Base-by-base conservation (phyloP, 495 filamentous ascomycete species). In the Annulohypoxylon maeteangense region DNA sequence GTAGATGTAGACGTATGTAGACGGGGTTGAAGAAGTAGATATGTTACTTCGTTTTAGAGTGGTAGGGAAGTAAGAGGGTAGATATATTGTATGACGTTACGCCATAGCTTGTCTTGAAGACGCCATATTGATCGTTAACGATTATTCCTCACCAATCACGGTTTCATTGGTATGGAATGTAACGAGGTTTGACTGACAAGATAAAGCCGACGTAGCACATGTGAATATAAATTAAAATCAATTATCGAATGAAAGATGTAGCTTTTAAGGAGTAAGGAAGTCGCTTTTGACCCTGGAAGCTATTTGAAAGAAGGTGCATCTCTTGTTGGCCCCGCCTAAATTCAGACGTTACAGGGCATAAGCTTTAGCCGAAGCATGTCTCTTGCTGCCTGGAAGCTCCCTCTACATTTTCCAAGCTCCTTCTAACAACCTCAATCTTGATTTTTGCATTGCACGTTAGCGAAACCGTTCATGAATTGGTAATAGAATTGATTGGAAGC, bases 391-490 rank as follows among this genome's bases (percentile, higher is more conserved):
- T 25, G 27, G 27, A 29, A 29, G 27, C 18, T 12, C n/a, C n/a
- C n/a, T n/a, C n/a, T n/a, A n/a, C n/a, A n/a, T n/a, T n/a, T n/a
- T n/a, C n/a, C n/a, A n/a, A 27, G 1, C 6, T 31, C 22, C 45
- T 51, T 51, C 22, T 44, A n/a, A 20, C 20, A 48, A 23, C 18
- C 25, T 48, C 22, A 23, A 48, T 51, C 12, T 7, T 8, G 4
- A 16, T 20, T 34, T 11, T 18, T 18, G 27, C 29, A 8, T 54
- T 34, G n/a, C 23, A 25, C 27, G 1, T 57, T 7, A 31, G 23
- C 27, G 14, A 32, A 25, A 48, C 16, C 25, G 4, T 48, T 42
- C 16, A 65, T 65, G 62, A 57, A 5, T 57, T 38, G 7, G 40
- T 36, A 47, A 65, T 48, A 34, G 7, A 48, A 3, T 12, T 34